Evolutionary conservation across 1,139 yeast species (phyloP).

Genomic region (Starmera stellimalicola): DNA sequence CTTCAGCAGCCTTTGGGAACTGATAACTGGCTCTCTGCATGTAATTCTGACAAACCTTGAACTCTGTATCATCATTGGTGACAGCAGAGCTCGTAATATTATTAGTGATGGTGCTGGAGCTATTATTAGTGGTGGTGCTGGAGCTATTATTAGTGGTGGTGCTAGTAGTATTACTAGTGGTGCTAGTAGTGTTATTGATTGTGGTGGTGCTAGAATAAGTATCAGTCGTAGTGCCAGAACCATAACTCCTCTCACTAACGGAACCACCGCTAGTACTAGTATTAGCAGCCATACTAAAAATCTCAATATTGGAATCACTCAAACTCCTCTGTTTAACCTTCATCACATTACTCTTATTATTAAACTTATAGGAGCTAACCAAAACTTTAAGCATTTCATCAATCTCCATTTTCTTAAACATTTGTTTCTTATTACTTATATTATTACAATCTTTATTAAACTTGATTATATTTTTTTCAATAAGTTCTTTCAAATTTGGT

Average conservation of each 20-base stretch:
- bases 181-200: neutral
- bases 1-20: neutral
- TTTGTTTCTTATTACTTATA: constrained; percentile 9
- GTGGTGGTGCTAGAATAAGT: constrained; percentile 5
- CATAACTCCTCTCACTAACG: too few relatives aligned
- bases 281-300: constrained; percentile 1
- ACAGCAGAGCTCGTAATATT: too few relatives aligned
- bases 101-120: neutral
- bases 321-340: neutral
- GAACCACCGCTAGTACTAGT: constrained; percentile 1
- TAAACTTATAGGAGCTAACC: constrained; percentile 10
- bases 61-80: neutral
- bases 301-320: neutral
- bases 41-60: neutral
- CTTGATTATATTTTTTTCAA: constrained; percentile 11
- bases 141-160: neutral
- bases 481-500: constrained; percentile 12
- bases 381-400: constrained; percentile 11
- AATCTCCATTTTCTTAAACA: constrained; percentile 9
- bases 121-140: neutral
- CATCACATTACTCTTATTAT: neutral
- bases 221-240: constrained; percentile 6
- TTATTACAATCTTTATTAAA: constrained; percentile 6
- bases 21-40: neutral
- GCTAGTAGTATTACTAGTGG: neutral